A percentile compares a stretch with the other conserved stretches of the same genome.
These are phyloP conservation scores for Scheffersomyces stipitis DNA, from an alignment of 805 yeast genomes.

Conservation along the genomic window DNA sequence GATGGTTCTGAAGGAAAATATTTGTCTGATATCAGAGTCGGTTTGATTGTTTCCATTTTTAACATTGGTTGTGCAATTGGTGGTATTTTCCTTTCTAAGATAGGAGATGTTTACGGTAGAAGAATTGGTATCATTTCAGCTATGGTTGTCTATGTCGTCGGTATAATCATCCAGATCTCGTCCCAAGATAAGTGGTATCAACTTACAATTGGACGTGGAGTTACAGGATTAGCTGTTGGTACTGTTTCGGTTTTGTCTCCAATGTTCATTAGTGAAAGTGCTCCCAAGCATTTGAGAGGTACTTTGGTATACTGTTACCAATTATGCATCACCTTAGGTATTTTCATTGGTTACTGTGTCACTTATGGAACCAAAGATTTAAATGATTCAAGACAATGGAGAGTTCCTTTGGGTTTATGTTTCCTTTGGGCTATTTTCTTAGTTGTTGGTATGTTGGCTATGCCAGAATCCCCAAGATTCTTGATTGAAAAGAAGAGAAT, in stretches of 20 bases:
- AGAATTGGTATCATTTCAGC: conserved; percentile 11
- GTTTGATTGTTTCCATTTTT: conserved; percentile 21
- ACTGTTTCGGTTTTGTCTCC: conserved; percentile 22
- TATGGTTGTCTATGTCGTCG: conserved; percentile 16
- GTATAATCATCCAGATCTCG: conserved; percentile 14
- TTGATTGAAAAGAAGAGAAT: too few relatives aligned
- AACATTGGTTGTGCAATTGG: conserved; percentile 24
- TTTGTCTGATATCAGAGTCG: conserved; percentile 15
- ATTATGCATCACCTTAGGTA: conserved; percentile 45
- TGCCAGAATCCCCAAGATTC: too few relatives aligned
- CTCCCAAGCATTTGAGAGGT: conserved; percentile 12
- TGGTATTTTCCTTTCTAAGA: conserved; percentile 13
- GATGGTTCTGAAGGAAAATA: conserved; percentile 23
- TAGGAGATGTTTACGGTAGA: conserved; percentile 8
- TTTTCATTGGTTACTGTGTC: conserved; percentile 26
- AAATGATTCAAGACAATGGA: conserved; percentile 56
- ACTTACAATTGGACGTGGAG: too few relatives aligned
- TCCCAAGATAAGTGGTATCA: conserved; percentile 14
- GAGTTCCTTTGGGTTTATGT: too few relatives aligned
- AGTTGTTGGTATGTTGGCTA: too few relatives aligned
- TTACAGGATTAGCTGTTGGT: conserved; percentile 20
- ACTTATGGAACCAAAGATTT: conserved; percentile 43
- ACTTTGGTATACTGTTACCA: conserved; percentile 22
- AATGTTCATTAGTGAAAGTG: conserved; percentile 44
- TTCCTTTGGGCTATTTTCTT: too few relatives aligned